These are phyloP conservation scores for Arthromyces matolae DNA, from an alignment of 768 basidiomycete genomes.

Conservation along the genomic window DNA sequence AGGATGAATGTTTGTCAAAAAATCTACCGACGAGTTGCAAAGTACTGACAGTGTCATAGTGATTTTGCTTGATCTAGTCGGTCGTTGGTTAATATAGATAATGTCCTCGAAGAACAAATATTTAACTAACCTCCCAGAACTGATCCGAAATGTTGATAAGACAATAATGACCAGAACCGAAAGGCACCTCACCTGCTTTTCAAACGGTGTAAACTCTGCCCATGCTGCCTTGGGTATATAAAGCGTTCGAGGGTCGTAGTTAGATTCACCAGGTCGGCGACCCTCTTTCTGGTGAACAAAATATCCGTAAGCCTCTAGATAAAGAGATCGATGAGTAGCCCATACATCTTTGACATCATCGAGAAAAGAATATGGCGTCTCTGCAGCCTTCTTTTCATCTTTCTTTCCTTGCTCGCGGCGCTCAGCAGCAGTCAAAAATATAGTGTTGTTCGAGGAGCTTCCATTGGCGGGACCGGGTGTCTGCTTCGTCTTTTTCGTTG, in stretches of 20 bases:
- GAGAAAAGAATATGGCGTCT: constrained; percentile 76
- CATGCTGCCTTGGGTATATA: constrained; percentile 75
- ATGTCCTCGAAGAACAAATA: no score
- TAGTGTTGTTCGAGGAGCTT: constrained; percentile 27
- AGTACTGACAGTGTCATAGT: constrained; percentile 80
- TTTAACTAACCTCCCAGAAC: constrained; percentile 77
- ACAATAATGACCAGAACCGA: not conserved
- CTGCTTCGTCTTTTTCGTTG: constrained; percentile 24
- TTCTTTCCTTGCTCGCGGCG: constrained; percentile 71
- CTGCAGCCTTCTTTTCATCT: constrained; percentile 74
- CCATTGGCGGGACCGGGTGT: constrained; percentile 13
- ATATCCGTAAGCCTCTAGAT: not conserved
- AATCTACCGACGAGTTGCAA: no score
- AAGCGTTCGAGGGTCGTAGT: constrained; percentile 89
- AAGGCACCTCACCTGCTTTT: constrained; percentile 63
- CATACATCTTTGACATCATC: constrained; percentile 67
- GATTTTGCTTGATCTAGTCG: constrained; percentile 87
- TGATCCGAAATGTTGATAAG: constrained; percentile 24
- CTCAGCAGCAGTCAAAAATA: constrained; percentile 84
- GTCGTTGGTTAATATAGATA: constrained; percentile 1
- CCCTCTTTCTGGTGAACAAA: constrained; percentile 65
- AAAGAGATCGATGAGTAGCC: constrained; percentile 6
- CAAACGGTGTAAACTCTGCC: constrained; percentile 89
- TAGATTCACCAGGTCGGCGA: constrained; percentile 68
- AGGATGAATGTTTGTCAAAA: no score